Evolutionary conservation across 106 monocot genomes (phyloP).

Genomic region (Gastrodia elata): DNA sequence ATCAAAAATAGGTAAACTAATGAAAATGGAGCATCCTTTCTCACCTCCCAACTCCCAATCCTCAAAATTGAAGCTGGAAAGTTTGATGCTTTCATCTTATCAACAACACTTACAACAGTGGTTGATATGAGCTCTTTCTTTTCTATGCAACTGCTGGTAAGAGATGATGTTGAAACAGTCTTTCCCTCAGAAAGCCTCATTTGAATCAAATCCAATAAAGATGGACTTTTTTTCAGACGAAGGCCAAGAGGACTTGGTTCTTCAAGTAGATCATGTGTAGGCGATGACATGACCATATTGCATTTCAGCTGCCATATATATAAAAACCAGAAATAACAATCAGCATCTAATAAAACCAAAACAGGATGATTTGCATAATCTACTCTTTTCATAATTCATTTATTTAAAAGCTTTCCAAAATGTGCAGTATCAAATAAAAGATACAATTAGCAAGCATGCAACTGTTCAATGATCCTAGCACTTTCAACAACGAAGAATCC

Average conservation of each 20-base stretch:
- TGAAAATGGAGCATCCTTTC: not conserved
- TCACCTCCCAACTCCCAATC: conserved; percentile 53
- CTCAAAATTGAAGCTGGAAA: conserved; percentile 60
- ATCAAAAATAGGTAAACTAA: not conserved
- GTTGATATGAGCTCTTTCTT: conserved; percentile 45
- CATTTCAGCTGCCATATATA: conserved; percentile 12
- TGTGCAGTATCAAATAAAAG: not conserved
- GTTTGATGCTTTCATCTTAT: conserved; percentile 73
- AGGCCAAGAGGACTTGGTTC: conserved; percentile 63
- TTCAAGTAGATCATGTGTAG: conserved; percentile 31
- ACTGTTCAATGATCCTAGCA: not conserved
- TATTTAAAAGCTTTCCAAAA: not conserved
- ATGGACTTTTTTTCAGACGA: conserved; percentile 64
- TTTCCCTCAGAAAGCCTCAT: conserved; percentile 35
- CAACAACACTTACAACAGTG: conserved; percentile 16
- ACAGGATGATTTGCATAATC: not conserved
- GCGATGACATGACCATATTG: not conserved
- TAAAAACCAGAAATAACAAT: not conserved
- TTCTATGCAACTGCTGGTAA: conserved; percentile 11
- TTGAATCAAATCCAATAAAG: conserved; percentile 70
- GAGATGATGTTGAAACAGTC: conserved; percentile 10
- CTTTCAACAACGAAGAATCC: not conserved
- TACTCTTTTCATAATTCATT: not conserved
- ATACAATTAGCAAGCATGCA: not conserved
- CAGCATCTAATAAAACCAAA: not conserved